Evolutionary conservation across 805 yeast species (phyloP), one percentile per base, ranked within the genome.

Genomic region (Clavispora fructus): DNA sequence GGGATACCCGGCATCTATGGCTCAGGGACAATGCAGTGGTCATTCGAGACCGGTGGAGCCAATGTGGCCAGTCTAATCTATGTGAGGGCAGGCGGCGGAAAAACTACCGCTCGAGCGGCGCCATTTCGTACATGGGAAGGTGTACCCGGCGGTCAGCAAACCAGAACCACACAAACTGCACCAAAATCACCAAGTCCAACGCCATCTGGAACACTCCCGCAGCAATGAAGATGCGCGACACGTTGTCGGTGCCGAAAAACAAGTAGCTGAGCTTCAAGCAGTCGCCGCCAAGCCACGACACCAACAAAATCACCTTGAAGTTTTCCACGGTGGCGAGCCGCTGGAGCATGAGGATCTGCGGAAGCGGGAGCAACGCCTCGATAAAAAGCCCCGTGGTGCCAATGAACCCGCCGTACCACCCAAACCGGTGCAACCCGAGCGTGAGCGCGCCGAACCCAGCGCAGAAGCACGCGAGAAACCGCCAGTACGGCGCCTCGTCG

Each of bases 241-340:
- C 78, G 53, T 86, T 76, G 44, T 76, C 77, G 1, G 94, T 85
- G 13, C 95, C 95, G 62, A 75, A 86, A n/a, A 86, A 56, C 44
- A 87, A 68, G 58, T 87, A 87, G 43, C 83, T 71, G 23, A 88
- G 78, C 61, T 91, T 91, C 33, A 88, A 77, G 35, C 84, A 69
- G 65, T 90, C 97, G 47, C 97, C 97, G 49, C 92, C 83, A 5
- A 90, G 69, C 97, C 97, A 90, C 57, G 91, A 83, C 16, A 89
- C 65, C 32, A 90, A 62, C 30, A 90, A 68, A 26, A 92, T 79
- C 42, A 82, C 71, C 57, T 89, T 84, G 68, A 90, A 90, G 49
- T 94, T 92, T 52, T 84, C 84, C 7, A 86, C 80, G 0, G 88
- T 78, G 55, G 80, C 80, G 26, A 83, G 56, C 46, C 89, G 74